Evolutionary conservation across 2,329 filamentous ascomycete species (phyloP), one percentile per base, ranked within the genome.

Genomic region (Metarhizium album): DNA sequence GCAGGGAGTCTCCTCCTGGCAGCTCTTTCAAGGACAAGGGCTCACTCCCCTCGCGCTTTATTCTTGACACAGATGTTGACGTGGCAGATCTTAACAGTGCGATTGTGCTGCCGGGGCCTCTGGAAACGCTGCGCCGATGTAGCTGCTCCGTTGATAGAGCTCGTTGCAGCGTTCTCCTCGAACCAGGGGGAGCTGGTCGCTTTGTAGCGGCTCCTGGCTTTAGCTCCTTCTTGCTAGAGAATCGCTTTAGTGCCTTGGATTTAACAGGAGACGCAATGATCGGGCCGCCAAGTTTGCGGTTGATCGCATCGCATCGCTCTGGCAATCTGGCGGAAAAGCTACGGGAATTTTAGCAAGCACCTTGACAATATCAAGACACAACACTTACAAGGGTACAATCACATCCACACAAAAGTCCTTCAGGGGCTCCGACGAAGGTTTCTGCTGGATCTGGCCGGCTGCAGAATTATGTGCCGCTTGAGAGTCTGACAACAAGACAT

Each of bases 341-440:
- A 54, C 33, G 27, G 14, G 2, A 9, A 35, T 46, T 52, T 78
- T 57, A 78, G 71, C 45, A 45, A 43, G 29, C 24, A 3, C 20
- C 53, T 14, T 24, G n/a, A 5, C 7, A 18, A 20, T 40, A 2
- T 6, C 2, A 11, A 3, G 7, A 18, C 18, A 4, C 3, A 22
- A 9, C 8, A 67, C 80, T 74, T 70, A 84, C 80, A 91, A 91
- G 33, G 87, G 87, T 43, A 89, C 71, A 58, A 93, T 82, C 40
- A 93, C 84, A 61, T 93, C 87, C 16, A 87, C 74, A 60, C 86
- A 91, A 62, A 91, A 93, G 62, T 86, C 83, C 55, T 78, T 80
- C 6, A 90, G 69, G 6, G 84, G 80, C 60, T 90, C 86, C 0
- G 73, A 70, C 20, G 73, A 70, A 52, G 67, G 56, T 51, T 68